phyloP scores from a whole-genome alignment of 257 asterid genomes.

The Galeopsis tetrahit region DNA sequence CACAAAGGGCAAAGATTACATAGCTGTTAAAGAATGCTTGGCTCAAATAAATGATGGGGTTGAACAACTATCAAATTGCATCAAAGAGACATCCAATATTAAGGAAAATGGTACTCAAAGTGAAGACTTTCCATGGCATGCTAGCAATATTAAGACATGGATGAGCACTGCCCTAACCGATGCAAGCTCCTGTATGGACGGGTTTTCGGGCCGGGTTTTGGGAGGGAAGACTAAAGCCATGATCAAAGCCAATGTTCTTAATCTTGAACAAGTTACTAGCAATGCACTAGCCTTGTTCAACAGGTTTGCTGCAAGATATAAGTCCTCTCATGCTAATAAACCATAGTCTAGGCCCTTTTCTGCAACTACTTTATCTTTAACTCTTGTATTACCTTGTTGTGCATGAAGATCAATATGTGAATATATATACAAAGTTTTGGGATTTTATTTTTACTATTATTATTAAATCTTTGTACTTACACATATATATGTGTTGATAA shows the following conservation, averaged over 20 bases:
- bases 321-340: slow-evolving; percentile 31
- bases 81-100: slow-evolving; percentile 51
- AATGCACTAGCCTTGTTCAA: slow-evolving; percentile 60
- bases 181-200: slow-evolving; percentile 55
- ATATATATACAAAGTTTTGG: slow-evolving; percentile 31
- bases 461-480: too few relatives aligned
- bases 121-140: slow-evolving; percentile 57
- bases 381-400: background rate
- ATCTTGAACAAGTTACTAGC: slow-evolving; percentile 63
- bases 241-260: slow-evolving; percentile 58
- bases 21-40: slow-evolving; percentile 55
- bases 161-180: slow-evolving; percentile 62
- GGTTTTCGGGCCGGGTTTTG: slow-evolving; percentile 53
- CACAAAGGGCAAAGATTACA: slow-evolving; percentile 39
- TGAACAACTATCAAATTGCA: slow-evolving; percentile 53
- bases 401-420: slow-evolving; percentile 12
- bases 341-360: slow-evolving; percentile 25
- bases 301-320: slow-evolving; percentile 54
- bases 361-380: slow-evolving; percentile 5
- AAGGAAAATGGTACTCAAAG: slow-evolving; percentile 35
- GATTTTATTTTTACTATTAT: background rate
- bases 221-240: slow-evolving; percentile 50
- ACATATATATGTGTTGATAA: too few relatives aligned
- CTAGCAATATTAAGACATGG: slow-evolving; percentile 63
- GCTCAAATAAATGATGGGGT: slow-evolving; percentile 73